phyloP scores from a whole-genome alignment of 2,329 filamentous ascomycete genomes.

The Fusarium incarnatum region DNA sequence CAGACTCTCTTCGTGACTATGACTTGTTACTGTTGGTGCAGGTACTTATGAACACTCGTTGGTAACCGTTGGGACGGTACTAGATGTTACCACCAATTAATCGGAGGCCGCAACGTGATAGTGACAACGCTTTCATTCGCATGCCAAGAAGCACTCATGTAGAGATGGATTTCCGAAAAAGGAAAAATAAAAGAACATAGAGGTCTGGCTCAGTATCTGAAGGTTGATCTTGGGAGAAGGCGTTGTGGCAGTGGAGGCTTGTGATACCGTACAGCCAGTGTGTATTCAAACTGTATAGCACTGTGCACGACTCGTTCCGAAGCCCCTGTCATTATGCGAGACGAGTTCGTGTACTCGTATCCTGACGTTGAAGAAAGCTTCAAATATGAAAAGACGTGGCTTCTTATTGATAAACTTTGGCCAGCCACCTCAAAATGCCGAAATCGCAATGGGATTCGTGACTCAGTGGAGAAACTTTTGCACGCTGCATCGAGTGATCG shows the following conservation, averaged over 20 bases:
- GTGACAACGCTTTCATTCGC: not conserved
- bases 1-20: not conserved
- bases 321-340: conserved; percentile 24
- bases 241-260: conserved; percentile 6
- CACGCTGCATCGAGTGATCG: conserved; percentile 25
- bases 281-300: not conserved
- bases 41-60: not conserved
- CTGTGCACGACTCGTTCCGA: conserved; percentile 18
- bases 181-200: too few species aligned
- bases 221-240: not conserved
- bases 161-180: too few species aligned
- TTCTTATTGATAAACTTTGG: conserved; percentile 2
- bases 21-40: not conserved
- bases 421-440: conserved; percentile 7
- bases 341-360: conserved; percentile 1
- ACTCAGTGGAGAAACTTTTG: conserved; percentile 41
- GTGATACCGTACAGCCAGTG: not conserved
- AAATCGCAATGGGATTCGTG: conserved; percentile 17
- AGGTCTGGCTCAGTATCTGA: not conserved
- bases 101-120: not conserved
- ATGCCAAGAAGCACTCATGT: not conserved
- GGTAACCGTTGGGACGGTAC: not conserved
- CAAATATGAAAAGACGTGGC: conserved; percentile 6
- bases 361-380: conserved; percentile 1
- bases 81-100: not conserved